Evolutionary conservation across 2,329 filamentous ascomycete genomes (phyloP).

Genomic region (Pseudogymnoascus sp.): DNA sequence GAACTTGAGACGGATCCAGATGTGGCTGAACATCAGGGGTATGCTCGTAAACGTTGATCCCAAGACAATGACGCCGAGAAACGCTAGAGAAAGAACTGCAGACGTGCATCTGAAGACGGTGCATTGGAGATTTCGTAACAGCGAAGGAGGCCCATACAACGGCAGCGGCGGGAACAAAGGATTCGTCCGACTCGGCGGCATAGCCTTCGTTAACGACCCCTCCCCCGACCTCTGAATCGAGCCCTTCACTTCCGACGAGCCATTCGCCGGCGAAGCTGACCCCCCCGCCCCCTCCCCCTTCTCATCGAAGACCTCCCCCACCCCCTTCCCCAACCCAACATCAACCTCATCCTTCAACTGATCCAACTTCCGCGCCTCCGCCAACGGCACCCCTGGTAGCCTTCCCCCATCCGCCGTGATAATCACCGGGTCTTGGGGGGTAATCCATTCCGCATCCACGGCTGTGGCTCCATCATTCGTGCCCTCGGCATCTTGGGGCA

Average conservation of each 20-base stretch:
- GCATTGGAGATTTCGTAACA: constrained; percentile 58
- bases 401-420: constrained; percentile 58
- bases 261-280: constrained; percentile 20
- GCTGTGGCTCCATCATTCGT: constrained; percentile 39
- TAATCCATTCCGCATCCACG: constrained; percentile 56
- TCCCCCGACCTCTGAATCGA: constrained; percentile 38
- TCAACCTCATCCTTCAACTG: constrained; percentile 44
- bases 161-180: constrained; percentile 80
- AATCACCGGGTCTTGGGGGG: constrained; percentile 64
- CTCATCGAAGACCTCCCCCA: constrained; percentile 30
- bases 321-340: constrained; percentile 19
- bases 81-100: constrained; percentile 68
- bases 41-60: constrained; percentile 65
- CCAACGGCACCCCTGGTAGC: constrained; percentile 59
- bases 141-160: constrained; percentile 67
- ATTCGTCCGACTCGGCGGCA: constrained; percentile 63
- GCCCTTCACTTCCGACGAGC: constrained; percentile 26
- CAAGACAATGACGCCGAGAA: constrained; percentile 67
- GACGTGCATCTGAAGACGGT: constrained; percentile 57
- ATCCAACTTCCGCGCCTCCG: constrained; percentile 66
- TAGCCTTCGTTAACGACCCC: constrained; percentile 38
- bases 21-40: constrained; percentile 40
- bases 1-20: constrained; percentile 48
- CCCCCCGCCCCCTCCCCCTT: constrained; percentile 28
- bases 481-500: constrained; percentile 23